phyloP scores from a whole-genome alignment of 768 basidiomycete species.

The Leccinellum albellum region DNA sequence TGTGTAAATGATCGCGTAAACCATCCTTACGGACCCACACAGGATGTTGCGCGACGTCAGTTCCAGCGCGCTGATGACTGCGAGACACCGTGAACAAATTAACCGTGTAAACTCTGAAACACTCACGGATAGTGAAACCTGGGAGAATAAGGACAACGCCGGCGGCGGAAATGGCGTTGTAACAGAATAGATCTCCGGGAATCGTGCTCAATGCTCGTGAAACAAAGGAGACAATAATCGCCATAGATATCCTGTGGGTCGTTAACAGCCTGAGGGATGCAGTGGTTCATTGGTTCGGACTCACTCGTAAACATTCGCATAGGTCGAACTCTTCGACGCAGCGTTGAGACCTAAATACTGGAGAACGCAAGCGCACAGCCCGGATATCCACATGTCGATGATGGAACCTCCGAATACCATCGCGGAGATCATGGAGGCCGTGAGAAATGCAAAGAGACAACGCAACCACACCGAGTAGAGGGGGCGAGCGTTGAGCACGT shows the following conservation, averaged over 20 bases:
- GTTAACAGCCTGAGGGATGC: background rate
- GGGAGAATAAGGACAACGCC: constrained; percentile 90
- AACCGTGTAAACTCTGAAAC: constrained; percentile 2
- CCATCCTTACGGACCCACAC: constrained; percentile 78
- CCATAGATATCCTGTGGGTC: constrained; percentile 66
- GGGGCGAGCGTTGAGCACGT: constrained; percentile 58
- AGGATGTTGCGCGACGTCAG: constrained; percentile 78
- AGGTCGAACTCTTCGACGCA: constrained; percentile 82
- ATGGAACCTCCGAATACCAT: constrained; percentile 78
- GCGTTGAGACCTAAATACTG: constrained; percentile 80
- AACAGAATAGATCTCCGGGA: constrained; percentile 76
- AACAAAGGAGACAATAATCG: constrained; percentile 80
- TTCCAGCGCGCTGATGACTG: constrained; percentile 77
- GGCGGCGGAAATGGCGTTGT: constrained; percentile 84
- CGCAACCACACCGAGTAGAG: constrained; percentile 66
- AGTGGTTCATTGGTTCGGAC: constrained; percentile 27
- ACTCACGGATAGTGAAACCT: constrained; percentile 77
- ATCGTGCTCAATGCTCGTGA: constrained; percentile 78
- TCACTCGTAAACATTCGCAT: constrained; percentile 95
- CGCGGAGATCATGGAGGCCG: constrained; percentile 77
- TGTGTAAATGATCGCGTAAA: constrained; percentile 84
- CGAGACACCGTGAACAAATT: background rate
- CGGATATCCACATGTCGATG: constrained; percentile 81
- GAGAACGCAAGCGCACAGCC: constrained; percentile 60
- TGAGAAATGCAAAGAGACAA: constrained; percentile 72